Conservation (phyloP, 164 flowering plant species). For the Nymphaea thermarum region DNA sequence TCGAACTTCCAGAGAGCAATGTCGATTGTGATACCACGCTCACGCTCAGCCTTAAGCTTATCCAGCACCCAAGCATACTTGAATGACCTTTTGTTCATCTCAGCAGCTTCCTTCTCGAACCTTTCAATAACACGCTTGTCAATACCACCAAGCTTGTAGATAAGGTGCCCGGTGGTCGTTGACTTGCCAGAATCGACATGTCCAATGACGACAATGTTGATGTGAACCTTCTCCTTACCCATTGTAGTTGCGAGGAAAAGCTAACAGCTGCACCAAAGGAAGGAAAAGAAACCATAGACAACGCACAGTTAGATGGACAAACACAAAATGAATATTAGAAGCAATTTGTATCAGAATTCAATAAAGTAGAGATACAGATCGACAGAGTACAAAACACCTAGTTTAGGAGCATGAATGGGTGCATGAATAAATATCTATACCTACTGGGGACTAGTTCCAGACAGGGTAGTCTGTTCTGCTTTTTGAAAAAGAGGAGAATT, state of each 20-base stretch:
- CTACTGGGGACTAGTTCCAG: too few species aligned
- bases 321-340: not conserved
- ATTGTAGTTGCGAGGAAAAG: constrained; percentile 4
- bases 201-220: constrained; percentile 56
- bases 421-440: too few species aligned
- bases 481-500: too few species aligned
- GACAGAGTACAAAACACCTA: too few species aligned
- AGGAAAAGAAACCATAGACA: too few species aligned
- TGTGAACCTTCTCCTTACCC: constrained; percentile 60
- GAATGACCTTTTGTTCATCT: constrained; percentile 21
- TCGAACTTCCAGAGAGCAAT: constrained; percentile 20
- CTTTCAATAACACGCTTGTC: constrained; percentile 23
- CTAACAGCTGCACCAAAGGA: too few species aligned
- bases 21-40: constrained; percentile 20
- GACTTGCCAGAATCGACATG: constrained; percentile 61
- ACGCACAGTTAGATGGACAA: not conserved
- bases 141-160: constrained; percentile 34
- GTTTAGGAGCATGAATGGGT: too few species aligned
- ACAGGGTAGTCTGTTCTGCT: too few species aligned
- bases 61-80: constrained; percentile 39
- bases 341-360: too few species aligned
- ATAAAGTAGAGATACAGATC: too few species aligned
- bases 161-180: constrained; percentile 43
- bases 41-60: constrained; percentile 23
- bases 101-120: constrained; percentile 20